A percentile compares a stretch with the other conserved stretches of the same genome.
Conservation (phyloP, 495 filamentous ascomycete species). For the Neurospora sp. region DNA sequence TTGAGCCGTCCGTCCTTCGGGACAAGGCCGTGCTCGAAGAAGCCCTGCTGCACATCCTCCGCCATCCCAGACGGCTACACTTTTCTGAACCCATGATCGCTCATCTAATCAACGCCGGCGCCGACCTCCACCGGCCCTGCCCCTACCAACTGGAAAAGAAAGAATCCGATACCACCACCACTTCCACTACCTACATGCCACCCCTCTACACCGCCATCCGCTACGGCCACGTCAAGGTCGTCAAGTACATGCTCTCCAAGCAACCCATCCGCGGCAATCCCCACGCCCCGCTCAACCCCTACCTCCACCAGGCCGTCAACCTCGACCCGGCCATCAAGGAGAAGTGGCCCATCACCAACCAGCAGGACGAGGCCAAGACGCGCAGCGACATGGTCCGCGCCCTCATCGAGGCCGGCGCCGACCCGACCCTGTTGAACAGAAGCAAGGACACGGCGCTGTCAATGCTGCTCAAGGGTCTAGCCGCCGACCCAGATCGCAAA, state of each 20-base stretch:
- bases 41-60: neutral
- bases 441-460: neutral
- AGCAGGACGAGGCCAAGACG: neutral
- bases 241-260: neutral
- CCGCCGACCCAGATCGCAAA: neutral
- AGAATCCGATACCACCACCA: neutral
- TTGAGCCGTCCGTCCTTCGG: neutral
- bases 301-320: conserved; percentile 2
- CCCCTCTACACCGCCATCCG: neutral
- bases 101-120: neutral
- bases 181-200: neutral
- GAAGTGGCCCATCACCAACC: neutral
- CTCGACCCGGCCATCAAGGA: neutral
- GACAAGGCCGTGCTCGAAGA: neutral
- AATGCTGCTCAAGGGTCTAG: neutral
- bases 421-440: neutral
- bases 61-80: neutral
- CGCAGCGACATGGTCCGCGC: neutral
- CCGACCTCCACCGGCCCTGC: neutral
- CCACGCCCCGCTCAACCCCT: neutral
- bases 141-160: neutral
- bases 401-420: conserved; percentile 3
- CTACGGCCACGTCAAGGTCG: neutral
- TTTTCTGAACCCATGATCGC: neutral
- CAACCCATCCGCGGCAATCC: conserved; percentile 3